Base-by-base conservation (phyloP, 495 filamentous ascomycete species). In the Hypoxylon lienhwacheense region DNA sequence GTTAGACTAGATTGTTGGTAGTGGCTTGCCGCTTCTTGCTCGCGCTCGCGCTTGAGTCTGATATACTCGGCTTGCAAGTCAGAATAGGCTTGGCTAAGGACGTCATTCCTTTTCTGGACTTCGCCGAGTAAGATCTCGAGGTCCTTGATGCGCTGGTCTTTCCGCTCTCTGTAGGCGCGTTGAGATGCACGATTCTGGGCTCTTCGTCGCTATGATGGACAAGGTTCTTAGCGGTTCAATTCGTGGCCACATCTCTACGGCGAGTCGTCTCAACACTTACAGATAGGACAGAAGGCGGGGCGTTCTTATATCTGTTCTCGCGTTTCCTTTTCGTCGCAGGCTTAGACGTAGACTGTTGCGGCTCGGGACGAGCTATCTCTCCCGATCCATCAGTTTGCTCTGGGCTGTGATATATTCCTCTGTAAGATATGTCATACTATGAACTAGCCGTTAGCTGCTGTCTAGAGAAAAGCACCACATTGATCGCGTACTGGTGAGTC, bases 121-220 rank as follows among this genome's bases (percentile, higher is more conserved):
- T 77, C 78, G 59, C 69, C 78, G 59, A 92, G 85, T 71, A 90
- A 87, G 34, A 83, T 73, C 72, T 91, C 88, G 6, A 93, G 84
- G 46, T 91, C 87, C 65, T 83, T 83, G 47, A 91, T 88, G 52
- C 88, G 84, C 32, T 87, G 81, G 63, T 93, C 89, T 68, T 93
- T 93, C 48, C 89, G 81, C 69, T 91, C 88, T 36, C 89, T 86
- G 59, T 91, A 93, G 21, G 87, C 87, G 61, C 88, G 77, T 68
- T 93, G 89, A 2, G 80, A 81, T 48, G 77, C 78, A 34, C 80
- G 73, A 55, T 83, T 83, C 62, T 83, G 80, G 14, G 78, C 79
- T 57, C 80, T 72, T 46, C 80, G 76, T 11, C 79, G 71, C 80
- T 83, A 61, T 25, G 41, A 34, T 24, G 20, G 16, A 54, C 21